Evolutionary conservation across 352 stramenopile genomes (phyloP).

Genomic region (Pythium phragmitis): DNA sequence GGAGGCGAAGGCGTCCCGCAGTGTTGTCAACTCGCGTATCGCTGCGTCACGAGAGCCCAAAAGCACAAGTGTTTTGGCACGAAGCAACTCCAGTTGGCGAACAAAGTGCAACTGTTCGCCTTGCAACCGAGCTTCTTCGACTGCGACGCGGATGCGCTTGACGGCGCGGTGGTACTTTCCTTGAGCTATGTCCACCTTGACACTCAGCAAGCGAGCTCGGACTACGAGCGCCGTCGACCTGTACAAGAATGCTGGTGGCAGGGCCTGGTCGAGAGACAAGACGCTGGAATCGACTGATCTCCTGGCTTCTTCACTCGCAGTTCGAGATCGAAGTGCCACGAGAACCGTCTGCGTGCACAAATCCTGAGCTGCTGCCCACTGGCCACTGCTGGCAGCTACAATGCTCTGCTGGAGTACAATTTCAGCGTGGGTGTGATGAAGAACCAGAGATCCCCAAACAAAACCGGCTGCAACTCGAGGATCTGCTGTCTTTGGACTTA

Average conservation of each 20-base stretch:
- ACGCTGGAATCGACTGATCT: not conserved
- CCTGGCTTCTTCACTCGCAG: not conserved
- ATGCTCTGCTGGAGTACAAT: conserved; percentile 16
- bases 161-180: conserved; percentile 33
- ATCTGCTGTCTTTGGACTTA: not conserved
- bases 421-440: conserved; percentile 14
- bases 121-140: conserved; percentile 37
- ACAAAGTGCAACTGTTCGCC: conserved; percentile 41
- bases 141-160: conserved; percentile 27
- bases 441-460: conserved; percentile 11
- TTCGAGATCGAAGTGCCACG: not conserved
- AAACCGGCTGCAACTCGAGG: not conserved
- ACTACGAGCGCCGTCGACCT: conserved; percentile 18
- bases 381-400: conserved; percentile 12
- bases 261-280: conserved; percentile 28
- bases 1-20: conserved; percentile 29
- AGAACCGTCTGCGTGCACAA: conserved; percentile 12
- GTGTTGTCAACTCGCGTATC: conserved; percentile 25
- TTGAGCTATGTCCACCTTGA: conserved; percentile 38
- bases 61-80: conserved; percentile 35
- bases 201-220: conserved; percentile 17
- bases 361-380: conserved; percentile 16
- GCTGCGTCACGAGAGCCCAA: conserved; percentile 37
- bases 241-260: conserved; percentile 13
- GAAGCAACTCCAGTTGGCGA: conserved; percentile 45